phyloP scores from a whole-genome alignment of 257 asterid genomes.

The Cruciata laevipes region DNA sequence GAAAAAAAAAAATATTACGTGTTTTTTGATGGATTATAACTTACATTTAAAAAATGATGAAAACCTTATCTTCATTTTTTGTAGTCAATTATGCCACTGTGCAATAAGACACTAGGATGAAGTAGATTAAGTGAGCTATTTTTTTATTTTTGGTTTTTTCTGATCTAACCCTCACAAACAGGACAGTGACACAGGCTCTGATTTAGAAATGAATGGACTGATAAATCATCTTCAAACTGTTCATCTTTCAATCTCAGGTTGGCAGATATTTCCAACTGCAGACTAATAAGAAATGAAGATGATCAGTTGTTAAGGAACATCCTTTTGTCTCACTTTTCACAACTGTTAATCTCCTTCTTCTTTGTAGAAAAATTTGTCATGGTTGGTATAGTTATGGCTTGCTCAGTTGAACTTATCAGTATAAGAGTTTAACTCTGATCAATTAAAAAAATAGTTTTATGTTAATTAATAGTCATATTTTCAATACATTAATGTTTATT shows the following conservation, averaged over 20 bases:
- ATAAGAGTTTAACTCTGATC: no score
- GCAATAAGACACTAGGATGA: background rate
- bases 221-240: background rate
- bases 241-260: background rate
- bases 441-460: no score
- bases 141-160: background rate
- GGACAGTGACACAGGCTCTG: constrained; percentile 6
- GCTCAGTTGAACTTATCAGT: no score
- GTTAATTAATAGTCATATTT: no score
- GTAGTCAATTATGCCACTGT: background rate
- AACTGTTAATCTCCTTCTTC: background rate
- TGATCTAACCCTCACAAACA: constrained; percentile 5
- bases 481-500: no score
- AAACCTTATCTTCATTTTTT: background rate
- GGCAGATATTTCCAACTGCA: background rate
- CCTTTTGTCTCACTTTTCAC: constrained; percentile 13
- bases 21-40: no score
- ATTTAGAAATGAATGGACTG: background rate
- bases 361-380: no score
- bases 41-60: background rate
- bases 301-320: constrained; percentile 4
- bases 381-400: no score
- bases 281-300: background rate
- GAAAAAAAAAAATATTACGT: no score
- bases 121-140: background rate